phyloP scores from a whole-genome alignment of 75 land plant species.

The Sequoia sempervirens region DNA sequence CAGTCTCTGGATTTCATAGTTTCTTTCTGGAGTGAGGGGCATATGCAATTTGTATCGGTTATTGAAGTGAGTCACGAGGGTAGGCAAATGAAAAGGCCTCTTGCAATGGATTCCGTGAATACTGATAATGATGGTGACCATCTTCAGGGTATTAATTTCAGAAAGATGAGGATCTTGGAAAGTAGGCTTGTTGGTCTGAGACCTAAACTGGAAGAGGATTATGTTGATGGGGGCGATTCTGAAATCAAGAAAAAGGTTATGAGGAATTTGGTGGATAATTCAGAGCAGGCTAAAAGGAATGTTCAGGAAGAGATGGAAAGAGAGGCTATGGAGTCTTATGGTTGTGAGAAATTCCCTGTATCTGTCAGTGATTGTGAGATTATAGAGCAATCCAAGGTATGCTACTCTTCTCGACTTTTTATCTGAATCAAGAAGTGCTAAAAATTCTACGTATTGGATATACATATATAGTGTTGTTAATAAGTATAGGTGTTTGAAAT shows the following conservation, averaged over 20 bases:
- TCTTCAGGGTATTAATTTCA: neutral
- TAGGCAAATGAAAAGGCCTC: neutral
- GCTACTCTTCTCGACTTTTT: neutral
- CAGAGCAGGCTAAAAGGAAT: neutral
- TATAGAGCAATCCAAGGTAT: neutral
- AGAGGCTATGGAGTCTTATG: neutral
- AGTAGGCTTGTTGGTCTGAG: neutral
- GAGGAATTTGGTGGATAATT: neutral
- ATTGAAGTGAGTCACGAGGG: neutral
- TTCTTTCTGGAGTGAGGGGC: neutral
- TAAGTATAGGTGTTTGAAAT: too few species aligned
- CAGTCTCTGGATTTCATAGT: neutral
- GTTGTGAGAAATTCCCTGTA: neutral
- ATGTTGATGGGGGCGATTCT: neutral
- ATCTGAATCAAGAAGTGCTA: neutral
- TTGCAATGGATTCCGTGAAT: neutral
- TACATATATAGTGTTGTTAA: too few species aligned
- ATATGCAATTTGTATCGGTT: neutral
- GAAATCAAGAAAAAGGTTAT: neutral
- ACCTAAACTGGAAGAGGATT: neutral
- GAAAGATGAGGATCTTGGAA: neutral
- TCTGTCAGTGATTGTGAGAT: neutral
- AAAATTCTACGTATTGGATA: too few species aligned
- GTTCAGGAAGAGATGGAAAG: neutral
- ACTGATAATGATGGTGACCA: neutral